Percentiles rank a stretch among this genome's conserved stretches.
These are phyloP conservation scores for Chaetomium cochliodes DNA, from an alignment of 495 filamentous ascomycete genomes.

Conservation along the genomic window DNA sequence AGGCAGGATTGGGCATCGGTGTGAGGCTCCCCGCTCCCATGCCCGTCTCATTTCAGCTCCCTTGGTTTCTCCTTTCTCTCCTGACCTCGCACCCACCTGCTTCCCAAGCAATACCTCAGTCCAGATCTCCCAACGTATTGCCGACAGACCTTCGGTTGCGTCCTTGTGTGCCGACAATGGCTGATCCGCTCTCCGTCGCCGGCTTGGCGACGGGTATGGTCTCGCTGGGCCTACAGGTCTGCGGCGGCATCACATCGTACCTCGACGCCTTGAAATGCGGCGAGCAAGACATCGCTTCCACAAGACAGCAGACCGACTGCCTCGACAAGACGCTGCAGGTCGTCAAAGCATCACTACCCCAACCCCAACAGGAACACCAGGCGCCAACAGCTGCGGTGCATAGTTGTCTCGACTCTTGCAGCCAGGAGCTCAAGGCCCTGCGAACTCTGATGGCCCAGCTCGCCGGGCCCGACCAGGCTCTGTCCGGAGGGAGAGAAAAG, in stretches of 20 bases:
- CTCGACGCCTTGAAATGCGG: conserved; percentile 9
- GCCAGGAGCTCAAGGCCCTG: background rate
- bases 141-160: no score
- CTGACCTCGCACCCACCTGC: no score
- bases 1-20: no score
- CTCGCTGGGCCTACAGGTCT: conserved; percentile 5
- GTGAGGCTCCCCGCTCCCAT: no score
- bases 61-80: no score
- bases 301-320: background rate
- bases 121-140: no score
- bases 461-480: background rate
- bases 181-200: conserved; percentile 7
- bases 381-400: background rate
- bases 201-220: conserved; percentile 6
- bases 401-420: background rate
- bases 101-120: no score
- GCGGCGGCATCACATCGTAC: background rate
- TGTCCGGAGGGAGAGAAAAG: background rate
- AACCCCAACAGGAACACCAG: background rate
- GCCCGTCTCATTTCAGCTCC: no score
- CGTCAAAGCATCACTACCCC: background rate
- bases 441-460: background rate
- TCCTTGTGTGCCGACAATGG: background rate
- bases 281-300: background rate
- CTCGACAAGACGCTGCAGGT: background rate